Conservation (phyloP, 2,329 filamentous ascomycete species). For the Pseudogymnoascus pannorum region DNA sequence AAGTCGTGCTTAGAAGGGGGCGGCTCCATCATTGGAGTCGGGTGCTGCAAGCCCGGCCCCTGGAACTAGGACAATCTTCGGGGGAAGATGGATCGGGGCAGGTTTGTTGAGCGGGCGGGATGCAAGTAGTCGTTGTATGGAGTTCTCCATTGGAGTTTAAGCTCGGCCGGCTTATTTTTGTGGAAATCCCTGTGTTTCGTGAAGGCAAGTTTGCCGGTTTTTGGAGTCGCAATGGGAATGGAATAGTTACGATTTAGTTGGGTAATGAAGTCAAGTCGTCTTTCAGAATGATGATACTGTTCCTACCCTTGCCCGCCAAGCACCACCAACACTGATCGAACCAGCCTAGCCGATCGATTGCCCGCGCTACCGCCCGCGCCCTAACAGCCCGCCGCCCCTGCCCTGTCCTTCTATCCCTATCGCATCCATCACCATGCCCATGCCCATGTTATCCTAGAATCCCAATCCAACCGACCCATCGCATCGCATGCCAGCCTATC, state of each 20-base stretch:
- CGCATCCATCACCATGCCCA: conserved; percentile 12
- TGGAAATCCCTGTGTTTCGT: no score
- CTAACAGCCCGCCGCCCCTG: conserved; percentile 2
- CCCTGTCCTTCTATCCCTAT: neutral
- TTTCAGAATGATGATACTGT: neutral
- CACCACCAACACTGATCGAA: neutral
- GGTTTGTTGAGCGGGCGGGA: no score
- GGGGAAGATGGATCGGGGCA: no score
- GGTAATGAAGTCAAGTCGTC: no score
- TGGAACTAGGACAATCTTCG: no score
- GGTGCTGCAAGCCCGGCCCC: no score
- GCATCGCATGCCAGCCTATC: neutral
- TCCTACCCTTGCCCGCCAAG: neutral
- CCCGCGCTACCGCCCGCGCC: conserved; percentile 6
- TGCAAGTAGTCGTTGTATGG: no score
- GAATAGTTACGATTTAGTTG: no score
- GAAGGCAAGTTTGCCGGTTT: no score
- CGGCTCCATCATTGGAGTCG: no score
- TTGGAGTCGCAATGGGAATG: no score
- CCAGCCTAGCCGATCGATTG: neutral
- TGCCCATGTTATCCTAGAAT: conserved; percentile 15
- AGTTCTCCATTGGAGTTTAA: neutral
- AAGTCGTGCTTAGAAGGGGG: no score
- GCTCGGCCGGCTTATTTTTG: neutral
- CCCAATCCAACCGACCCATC: neutral